Evolutionary conservation across 768 basidiomycete genomes (phyloP).

Genomic region (Kwoniella shandongensis): DNA sequence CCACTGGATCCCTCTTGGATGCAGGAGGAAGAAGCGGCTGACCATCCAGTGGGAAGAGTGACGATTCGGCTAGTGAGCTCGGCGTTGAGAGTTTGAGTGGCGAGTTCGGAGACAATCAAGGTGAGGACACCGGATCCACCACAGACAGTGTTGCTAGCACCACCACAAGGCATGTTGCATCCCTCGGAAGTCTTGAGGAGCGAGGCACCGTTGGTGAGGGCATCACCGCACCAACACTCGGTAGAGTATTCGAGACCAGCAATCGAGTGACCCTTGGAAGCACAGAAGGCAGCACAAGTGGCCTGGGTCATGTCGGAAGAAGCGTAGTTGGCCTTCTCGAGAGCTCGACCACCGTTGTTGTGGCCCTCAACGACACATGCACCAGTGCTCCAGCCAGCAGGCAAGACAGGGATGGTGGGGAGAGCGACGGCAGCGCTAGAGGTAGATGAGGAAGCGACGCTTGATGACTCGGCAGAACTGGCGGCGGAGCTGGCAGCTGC

Average conservation of each 20-base stretch:
- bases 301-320: slow-evolving; percentile 44
- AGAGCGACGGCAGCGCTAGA: slow-evolving; percentile 3
- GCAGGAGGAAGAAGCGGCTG: slow-evolving; percentile 22
- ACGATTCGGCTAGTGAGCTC: slow-evolving; percentile 17
- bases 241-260: slow-evolving; percentile 53
- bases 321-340: slow-evolving; percentile 21
- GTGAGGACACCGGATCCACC: slow-evolving; percentile 23
- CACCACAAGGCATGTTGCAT: slow-evolving; percentile 18
- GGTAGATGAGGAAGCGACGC: background rate
- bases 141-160: slow-evolving; percentile 11
- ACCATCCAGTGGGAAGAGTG: slow-evolving; percentile 31
- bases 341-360: slow-evolving; percentile 21
- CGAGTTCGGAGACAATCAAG: slow-evolving; percentile 16
- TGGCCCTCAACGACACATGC: slow-evolving; percentile 21
- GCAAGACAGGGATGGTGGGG: slow-evolving; percentile 10
- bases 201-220: slow-evolving; percentile 59
- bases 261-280: slow-evolving; percentile 41
- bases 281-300: slow-evolving; percentile 50
- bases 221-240: slow-evolving; percentile 58
- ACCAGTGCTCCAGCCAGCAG: slow-evolving; percentile 18
- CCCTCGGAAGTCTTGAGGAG: slow-evolving; percentile 13
- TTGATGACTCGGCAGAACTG: background rate
- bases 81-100: background rate
- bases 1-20: slow-evolving; percentile 26
- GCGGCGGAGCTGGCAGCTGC: background rate